A percentile compares a stretch with the other conserved stretches of the same genome.
Conservation (phyloP, 148 eudicot species). For the Spergularia marina region DNA sequence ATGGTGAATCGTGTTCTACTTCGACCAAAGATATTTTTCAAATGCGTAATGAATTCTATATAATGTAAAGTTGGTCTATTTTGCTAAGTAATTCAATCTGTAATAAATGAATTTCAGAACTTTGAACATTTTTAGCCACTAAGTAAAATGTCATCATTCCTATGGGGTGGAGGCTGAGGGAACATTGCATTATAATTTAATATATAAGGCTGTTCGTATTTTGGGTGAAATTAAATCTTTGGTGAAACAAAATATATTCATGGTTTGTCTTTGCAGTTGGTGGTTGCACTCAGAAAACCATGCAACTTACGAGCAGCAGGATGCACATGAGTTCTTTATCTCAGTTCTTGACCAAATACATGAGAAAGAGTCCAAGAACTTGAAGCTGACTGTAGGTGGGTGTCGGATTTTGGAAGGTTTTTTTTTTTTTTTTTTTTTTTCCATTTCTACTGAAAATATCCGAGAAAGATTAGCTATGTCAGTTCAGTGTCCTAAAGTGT, state of each 20-base stretch:
- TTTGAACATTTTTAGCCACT: neutral
- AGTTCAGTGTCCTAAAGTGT: neutral
- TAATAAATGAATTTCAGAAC: too few relatives aligned
- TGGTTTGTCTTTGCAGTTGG: slow-evolving; percentile 53
- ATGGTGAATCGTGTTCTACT: neutral
- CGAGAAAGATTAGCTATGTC: neutral
- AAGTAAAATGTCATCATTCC: neutral
- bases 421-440: neutral
- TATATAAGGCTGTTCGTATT: slow-evolving; percentile 7
- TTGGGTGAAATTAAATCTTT: slow-evolving; percentile 8
- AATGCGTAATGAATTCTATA: neutral
- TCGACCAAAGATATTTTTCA: neutral
- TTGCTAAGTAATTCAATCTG: neutral
- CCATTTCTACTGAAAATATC: neutral
- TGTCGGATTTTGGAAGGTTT: slow-evolving; percentile 11
- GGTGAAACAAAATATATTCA: slow-evolving; percentile 11
- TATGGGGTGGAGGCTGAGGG: neutral
- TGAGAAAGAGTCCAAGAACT: slow-evolving; percentile 51
- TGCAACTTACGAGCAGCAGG: slow-evolving; percentile 77
- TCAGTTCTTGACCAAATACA: slow-evolving; percentile 63
- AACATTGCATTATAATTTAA: neutral
- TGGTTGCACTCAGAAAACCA: slow-evolving; percentile 68
- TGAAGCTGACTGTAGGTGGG: slow-evolving; percentile 42
- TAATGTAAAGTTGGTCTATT: neutral
- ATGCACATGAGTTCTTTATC: slow-evolving; percentile 78